Percentiles rank a stretch among this genome's conserved stretches.
Evolutionary conservation across 805 yeast genomes (phyloP).

Genomic region (Nakazawaea wyomingensis): DNA sequence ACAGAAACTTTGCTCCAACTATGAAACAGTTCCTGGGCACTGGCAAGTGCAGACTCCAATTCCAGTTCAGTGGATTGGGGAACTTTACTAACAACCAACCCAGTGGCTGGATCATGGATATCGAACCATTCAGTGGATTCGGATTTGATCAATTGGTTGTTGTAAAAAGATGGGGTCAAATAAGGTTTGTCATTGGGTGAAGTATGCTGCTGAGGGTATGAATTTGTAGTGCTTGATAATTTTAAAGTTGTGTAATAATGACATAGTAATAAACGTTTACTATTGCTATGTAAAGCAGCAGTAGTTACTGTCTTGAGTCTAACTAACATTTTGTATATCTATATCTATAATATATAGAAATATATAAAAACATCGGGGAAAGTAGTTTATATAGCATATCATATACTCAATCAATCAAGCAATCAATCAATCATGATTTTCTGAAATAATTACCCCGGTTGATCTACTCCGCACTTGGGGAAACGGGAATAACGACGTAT

Average conservation of each 20-base stretch:
- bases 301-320: too few relatives aligned
- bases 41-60: slow-evolving; percentile 56
- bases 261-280: too few relatives aligned
- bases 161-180: slow-evolving; percentile 43
- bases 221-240: slow-evolving; percentile 28
- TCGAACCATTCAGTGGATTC: slow-evolving; percentile 57
- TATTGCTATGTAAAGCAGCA: too few relatives aligned
- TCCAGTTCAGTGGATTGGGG: slow-evolving; percentile 70
- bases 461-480: slow-evolving; percentile 1
- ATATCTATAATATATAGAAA: neutral
- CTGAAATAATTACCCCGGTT: neutral
- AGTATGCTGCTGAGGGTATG: slow-evolving; percentile 39
- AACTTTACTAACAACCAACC: slow-evolving; percentile 57
- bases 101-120: slow-evolving; percentile 72
- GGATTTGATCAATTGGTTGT: slow-evolving; percentile 46
- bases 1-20: slow-evolving; percentile 48
- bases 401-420: neutral
- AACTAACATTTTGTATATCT: too few relatives aligned
- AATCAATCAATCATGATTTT: neutral
- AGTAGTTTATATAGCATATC: too few relatives aligned
- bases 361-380: too few relatives aligned
- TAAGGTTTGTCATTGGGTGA: slow-evolving; percentile 35
- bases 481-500: too few relatives aligned
- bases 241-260: slow-evolving; percentile 2
- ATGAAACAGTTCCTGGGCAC: slow-evolving; percentile 60